Conservation (phyloP, 2,329 filamentous ascomycete species). For the Mycosphaerella sp. region DNA sequence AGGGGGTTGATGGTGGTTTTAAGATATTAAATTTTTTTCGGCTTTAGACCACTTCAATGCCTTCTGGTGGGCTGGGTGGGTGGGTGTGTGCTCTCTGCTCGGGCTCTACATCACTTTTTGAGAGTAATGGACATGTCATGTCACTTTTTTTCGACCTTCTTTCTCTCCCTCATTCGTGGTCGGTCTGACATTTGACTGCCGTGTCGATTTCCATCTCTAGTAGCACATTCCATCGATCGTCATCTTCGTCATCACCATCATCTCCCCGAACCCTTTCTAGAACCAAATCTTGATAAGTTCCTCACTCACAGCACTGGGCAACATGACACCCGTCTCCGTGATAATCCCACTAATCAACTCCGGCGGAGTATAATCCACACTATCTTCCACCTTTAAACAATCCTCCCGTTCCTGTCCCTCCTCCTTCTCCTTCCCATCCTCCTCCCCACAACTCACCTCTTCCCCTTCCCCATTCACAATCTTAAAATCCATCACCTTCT, state of each 20-base stretch:
- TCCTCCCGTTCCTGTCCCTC: slow-evolving; percentile 16
- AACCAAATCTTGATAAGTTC: slow-evolving; percentile 61
- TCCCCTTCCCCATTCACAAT: slow-evolving; percentile 34
- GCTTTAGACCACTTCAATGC: too few species aligned
- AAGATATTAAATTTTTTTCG: not conserved
- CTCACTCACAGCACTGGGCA: slow-evolving; percentile 63
- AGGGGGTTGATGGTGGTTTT: not conserved
- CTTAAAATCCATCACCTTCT: slow-evolving; percentile 68
- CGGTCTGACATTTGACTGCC: too few species aligned
- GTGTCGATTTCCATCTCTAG: not conserved
- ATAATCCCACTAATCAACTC: slow-evolving; percentile 65
- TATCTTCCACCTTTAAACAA: slow-evolving; percentile 36
- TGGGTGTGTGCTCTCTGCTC: too few species aligned
- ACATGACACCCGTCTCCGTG: slow-evolving; percentile 66
- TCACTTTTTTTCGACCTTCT: too few species aligned
- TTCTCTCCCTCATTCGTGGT: too few species aligned
- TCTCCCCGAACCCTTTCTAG: slow-evolving; percentile 15
- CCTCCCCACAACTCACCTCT: slow-evolving; percentile 10
- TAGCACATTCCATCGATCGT: not conserved
- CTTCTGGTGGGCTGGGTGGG: too few species aligned
- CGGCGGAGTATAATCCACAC: slow-evolving; percentile 62
- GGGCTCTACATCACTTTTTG: too few species aligned
- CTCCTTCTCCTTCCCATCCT: slow-evolving; percentile 31
- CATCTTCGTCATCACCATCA: not conserved
- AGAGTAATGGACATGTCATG: too few species aligned